phyloP scores from a whole-genome alignment of 768 basidiomycete genomes.

The Fomitopsis serialis region DNA sequence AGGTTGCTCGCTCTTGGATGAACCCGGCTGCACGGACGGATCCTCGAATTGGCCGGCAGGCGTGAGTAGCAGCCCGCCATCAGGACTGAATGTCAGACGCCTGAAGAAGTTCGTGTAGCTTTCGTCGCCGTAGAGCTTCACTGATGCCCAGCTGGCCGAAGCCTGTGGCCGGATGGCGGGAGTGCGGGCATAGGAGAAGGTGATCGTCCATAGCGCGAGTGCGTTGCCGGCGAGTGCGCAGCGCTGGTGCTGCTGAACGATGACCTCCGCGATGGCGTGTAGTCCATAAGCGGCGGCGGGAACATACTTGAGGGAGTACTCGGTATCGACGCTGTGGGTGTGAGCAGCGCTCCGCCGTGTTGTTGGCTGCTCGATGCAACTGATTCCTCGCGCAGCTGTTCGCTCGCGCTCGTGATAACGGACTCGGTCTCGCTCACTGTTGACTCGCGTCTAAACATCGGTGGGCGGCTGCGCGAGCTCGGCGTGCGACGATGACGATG shows the following conservation, averaged over 20 bases:
- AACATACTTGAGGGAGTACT: constrained; percentile 60
- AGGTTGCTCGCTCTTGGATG: constrained; percentile 33
- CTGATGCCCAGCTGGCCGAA: constrained; percentile 53
- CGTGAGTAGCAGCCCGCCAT: constrained; percentile 88
- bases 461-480: constrained; percentile 52
- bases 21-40: constrained; percentile 52
- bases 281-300: constrained; percentile 63
- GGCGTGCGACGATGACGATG: constrained; percentile 69
- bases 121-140: constrained; percentile 93
- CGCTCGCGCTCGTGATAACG: constrained; percentile 44
- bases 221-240: constrained; percentile 58
- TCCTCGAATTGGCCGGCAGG: constrained; percentile 98
- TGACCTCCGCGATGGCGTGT: constrained; percentile 56
- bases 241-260: constrained; percentile 79
- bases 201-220: constrained; percentile 69
- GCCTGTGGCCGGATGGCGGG: constrained; percentile 81
- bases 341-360: constrained; percentile 40
- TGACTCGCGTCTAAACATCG: constrained; percentile 64
- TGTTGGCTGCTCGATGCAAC: constrained; percentile 25
- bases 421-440: constrained; percentile 75
- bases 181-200: constrained; percentile 90
- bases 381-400: constrained; percentile 48
- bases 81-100: constrained; percentile 88
- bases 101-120: constrained; percentile 95
- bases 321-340: constrained; percentile 63